phyloP scores from a whole-genome alignment of 495 filamentous ascomycete genomes.

The Trichocladium uniseriatum region DNA sequence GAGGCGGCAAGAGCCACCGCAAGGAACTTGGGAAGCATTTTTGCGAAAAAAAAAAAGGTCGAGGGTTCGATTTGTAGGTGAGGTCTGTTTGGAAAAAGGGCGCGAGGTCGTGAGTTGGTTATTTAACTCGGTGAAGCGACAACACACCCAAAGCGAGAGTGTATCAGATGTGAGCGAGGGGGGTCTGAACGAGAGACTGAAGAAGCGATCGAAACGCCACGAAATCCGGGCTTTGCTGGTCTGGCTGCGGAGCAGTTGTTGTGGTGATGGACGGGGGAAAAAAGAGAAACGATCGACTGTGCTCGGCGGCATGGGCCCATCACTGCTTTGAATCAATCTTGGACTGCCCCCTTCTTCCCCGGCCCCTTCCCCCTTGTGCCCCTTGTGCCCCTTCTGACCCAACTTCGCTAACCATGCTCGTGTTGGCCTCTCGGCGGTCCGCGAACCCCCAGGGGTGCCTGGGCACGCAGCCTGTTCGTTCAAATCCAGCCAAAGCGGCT shows the following conservation, averaged over 20 bases:
- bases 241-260: too few species aligned
- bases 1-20: conserved; percentile 36
- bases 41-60: too few species aligned
- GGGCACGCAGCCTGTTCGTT: neutral
- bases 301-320: neutral
- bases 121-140: neutral
- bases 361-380: too few species aligned
- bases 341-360: too few species aligned
- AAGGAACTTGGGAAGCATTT: conserved; percentile 37
- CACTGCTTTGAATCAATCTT: conserved; percentile 8
- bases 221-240: conserved; percentile 1
- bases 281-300: neutral
- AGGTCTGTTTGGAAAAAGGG: too few species aligned
- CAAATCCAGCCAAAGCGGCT: too few species aligned
- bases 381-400: conserved; percentile 4
- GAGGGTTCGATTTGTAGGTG: too few species aligned
- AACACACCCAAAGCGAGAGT: conserved; percentile 13
- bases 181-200: conserved; percentile 12
- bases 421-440: conserved; percentile 6
- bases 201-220: conserved; percentile 11
- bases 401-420: neutral
- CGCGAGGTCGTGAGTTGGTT: too few species aligned
- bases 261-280: conserved; percentile 4
- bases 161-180: neutral
- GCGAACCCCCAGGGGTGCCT: neutral